Percentiles rank a stretch among this genome's conserved stretches.
Evolutionary conservation across 805 yeast species (phyloP).

Genomic region (Wickerhamiella azymoides): DNA sequence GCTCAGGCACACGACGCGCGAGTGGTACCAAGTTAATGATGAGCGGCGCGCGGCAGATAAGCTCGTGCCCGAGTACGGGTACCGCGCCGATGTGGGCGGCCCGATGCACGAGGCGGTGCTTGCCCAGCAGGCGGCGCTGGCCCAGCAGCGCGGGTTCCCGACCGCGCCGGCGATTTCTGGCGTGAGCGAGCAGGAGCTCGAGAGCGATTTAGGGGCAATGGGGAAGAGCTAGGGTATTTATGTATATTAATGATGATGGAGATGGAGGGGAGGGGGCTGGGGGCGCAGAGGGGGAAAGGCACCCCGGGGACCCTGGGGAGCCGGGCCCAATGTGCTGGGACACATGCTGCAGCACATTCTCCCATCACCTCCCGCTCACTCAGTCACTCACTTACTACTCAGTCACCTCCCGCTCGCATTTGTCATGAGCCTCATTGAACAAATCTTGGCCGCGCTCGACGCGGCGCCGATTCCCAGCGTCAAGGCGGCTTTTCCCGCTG

Average conservation of each 20-base stretch:
- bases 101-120: no score
- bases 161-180: constrained; percentile 57
- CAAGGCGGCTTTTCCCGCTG: constrained; percentile 46
- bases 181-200: constrained; percentile 58
- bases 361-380: background rate
- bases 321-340: no score
- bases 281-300: no score
- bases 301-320: no score
- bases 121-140: constrained; percentile 31
- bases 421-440: constrained; percentile 7
- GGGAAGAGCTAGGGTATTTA: constrained; percentile 25
- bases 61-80: constrained; percentile 33
- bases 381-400: background rate
- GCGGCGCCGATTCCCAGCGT: constrained; percentile 59
- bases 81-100: constrained; percentile 30
- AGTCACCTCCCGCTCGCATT: background rate
- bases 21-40: constrained; percentile 84
- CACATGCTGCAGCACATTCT: background rate
- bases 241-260: background rate
- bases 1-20: constrained; percentile 59
- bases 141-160: constrained; percentile 59
- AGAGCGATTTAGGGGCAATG: constrained; percentile 58
- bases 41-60: constrained; percentile 76
- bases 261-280: no score
- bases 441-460: constrained; percentile 34